Evolutionary conservation across 1,139 yeast species (phyloP), one percentile per base, ranked within the genome.

Genomic region (Kurtzmaniella quercitrusa): DNA sequence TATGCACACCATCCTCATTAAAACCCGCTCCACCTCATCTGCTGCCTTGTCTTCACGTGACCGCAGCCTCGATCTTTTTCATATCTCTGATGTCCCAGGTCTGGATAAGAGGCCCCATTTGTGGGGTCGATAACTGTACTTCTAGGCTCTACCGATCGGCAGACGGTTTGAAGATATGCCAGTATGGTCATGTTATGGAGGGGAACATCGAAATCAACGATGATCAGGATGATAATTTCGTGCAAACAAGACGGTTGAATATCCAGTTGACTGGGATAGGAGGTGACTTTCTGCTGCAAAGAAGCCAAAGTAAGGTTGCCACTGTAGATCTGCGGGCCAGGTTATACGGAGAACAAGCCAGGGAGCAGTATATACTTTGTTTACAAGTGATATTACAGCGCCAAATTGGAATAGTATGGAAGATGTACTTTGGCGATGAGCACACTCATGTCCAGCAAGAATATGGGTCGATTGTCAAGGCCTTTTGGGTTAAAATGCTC

Each of bases 111-210:
- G 98, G 98, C 2, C 85, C 88, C 6, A 65, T 83, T 11, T 93
- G 98, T 71, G 97, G 97, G 2, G 81, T 82, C 2, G 91, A 85
- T 51, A 91, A 93, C 68, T 93, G 98, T 65, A 79, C 85, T 4
- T 86, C 96, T 1, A 66, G 81, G 41, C 74, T 83, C 42, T 93
- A 88, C 79, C 73, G 85, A 42, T 64, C 77, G 31, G 68, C 79
- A 9, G 89, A 86, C 56, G 98, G 98, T 21, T 79, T 79, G 44
- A 75, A 82, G 46, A 82, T 89, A 18, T 93, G 98, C 59, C 91
- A 87, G 57, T 85, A 77, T 57, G 97, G 98, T 1, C 98, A 93
- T 65, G 89, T 90, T 16, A 78, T 79, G 62, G 93, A 85, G 51
- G 91, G 93, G 37, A 86, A 83, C 49, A 62, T 86, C 31, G 95